Conservation (phyloP, 129 eudicot genomes). For the Sambucus nigra region DNA sequence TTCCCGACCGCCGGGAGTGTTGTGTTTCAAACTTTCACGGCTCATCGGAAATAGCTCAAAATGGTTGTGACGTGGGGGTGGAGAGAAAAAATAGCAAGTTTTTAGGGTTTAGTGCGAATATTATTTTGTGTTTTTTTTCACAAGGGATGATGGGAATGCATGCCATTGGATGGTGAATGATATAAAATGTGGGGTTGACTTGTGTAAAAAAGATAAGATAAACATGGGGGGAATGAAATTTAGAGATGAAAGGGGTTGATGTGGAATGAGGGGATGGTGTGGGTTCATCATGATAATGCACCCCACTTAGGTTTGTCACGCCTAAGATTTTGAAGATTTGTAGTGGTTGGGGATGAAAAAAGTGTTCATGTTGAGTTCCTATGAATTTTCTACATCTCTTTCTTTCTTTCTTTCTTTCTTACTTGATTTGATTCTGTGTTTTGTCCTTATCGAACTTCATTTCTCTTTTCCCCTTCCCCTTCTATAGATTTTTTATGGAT, state of each 20-base stretch:
- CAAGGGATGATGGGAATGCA: conserved; percentile 29
- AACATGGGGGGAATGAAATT: conserved; percentile 8
- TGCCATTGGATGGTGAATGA: conserved; percentile 20
- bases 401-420: not conserved
- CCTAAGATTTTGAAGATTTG: conserved; percentile 49
- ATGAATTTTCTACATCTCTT: too few species aligned
- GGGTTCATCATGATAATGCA: conserved; percentile 43
- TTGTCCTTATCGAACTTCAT: conserved; percentile 1
- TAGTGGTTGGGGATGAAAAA: conserved; percentile 21
- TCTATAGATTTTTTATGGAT: too few species aligned
- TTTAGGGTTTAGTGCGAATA: conserved; percentile 1
- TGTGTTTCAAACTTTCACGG: conserved; percentile 55
- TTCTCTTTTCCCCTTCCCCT: not conserved
- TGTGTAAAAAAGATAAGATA: conserved; percentile 4
- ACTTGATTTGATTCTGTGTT: not conserved
- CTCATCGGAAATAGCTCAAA: conserved; percentile 32
- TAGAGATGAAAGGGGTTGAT: conserved; percentile 5
- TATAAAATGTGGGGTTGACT: not conserved
- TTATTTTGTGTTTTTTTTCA: too few species aligned
- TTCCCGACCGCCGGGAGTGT: conserved; percentile 60
- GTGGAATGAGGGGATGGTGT: conserved; percentile 7
- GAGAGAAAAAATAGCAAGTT: not conserved
- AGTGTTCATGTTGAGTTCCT: conserved; percentile 1
- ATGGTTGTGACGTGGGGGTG: conserved; percentile 9
- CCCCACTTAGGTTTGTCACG: conserved; percentile 69